Percentiles rank a stretch among this genome's conserved stretches.
phyloP scores from a whole-genome alignment of 139 green algal genomes.

The Bryopsis sp. region DNA sequence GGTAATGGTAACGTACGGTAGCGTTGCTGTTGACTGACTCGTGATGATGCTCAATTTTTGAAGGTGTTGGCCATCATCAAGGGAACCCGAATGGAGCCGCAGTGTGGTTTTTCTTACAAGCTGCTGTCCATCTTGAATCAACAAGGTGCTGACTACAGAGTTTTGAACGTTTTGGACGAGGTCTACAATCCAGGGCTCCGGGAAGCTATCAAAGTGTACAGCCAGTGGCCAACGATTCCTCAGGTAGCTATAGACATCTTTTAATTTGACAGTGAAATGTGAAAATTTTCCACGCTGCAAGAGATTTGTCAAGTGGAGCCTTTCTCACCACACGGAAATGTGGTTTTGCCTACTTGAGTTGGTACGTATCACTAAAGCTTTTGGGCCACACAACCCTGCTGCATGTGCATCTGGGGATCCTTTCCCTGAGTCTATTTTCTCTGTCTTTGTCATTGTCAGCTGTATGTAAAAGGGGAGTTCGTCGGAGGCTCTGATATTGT shows the following conservation, averaged over 20 bases:
- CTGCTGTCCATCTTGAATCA: conserved; percentile 71
- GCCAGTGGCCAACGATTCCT: conserved; percentile 92
- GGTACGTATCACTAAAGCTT: too few species aligned
- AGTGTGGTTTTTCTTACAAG: conserved; percentile 84
- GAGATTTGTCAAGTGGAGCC: too few species aligned
- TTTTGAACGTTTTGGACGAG: conserved; percentile 91
- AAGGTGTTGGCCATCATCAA: conserved; percentile 89
- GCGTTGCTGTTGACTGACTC: background rate
- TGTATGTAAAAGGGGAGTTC: conserved; percentile 93
- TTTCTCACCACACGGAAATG: too few species aligned
- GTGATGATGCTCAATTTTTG: background rate
- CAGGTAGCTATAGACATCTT: too few species aligned
- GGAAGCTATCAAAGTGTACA: conserved; percentile 88
- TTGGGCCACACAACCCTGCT: too few species aligned
- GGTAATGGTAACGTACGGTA: too few species aligned
- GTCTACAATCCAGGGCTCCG: conserved; percentile 76
- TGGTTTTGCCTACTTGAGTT: too few species aligned
- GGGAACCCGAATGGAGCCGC: conserved; percentile 69
- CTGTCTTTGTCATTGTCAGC: too few species aligned
- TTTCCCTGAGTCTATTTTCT: too few species aligned
- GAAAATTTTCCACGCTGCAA: too few species aligned
- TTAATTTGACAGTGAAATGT: too few species aligned
- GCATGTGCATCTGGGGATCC: too few species aligned
- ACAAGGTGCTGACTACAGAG: conserved; percentile 40
- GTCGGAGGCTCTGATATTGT: conserved; percentile 89